Base-by-base conservation (phyloP, 108 stramenopile genomes). In the Skeletonema grethae region DNA sequence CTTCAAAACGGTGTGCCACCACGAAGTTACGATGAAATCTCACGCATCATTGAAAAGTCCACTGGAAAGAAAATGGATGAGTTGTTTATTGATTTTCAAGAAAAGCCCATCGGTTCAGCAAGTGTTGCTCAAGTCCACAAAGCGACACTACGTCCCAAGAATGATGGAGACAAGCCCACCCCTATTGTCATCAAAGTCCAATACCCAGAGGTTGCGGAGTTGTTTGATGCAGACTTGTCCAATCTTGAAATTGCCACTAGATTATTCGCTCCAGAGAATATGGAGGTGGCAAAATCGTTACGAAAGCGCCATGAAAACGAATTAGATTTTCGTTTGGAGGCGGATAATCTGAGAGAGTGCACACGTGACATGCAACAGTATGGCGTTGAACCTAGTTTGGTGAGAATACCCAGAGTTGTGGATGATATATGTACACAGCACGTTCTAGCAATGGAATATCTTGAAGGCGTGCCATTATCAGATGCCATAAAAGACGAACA, bases 1-100 rank as follows among this genome's bases (percentile, higher is more conserved):
- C 66, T 93, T 28, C 91, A 95, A 64, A 92, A 94, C 67, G 87
- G 89, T 18, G 83, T 96, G 1, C 93, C 93, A 1, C 77, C 90
- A 45, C 76, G 87, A 28, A 24, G 67, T 7, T 58, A 80, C 9
- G 84, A 88, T 13, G 74, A 75, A 16, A 87, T 96, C 15, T 78
- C 72, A 41, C 65, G 77, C 59, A 91, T 90, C 36, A 85, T 95
- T 48, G 77, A 86, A 60, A 72, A 80, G 57, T 63, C 73, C 22
- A 58, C 75, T 24, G 82, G 84, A 2, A 70, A 71, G 67, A 46
- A 48, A 41, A 73, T 92, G 58, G 82, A 84, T 3, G 89, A 91
- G 8, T 62, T 91, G 7, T 86, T 88, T 70, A 61, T 71, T 10
- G 64, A 72, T 20, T 93, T 93, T 57, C 88, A 93, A 25, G 75